Base-by-base conservation (phyloP, 306 rosid species). In the Gynostemma pentaphyllum region DNA sequence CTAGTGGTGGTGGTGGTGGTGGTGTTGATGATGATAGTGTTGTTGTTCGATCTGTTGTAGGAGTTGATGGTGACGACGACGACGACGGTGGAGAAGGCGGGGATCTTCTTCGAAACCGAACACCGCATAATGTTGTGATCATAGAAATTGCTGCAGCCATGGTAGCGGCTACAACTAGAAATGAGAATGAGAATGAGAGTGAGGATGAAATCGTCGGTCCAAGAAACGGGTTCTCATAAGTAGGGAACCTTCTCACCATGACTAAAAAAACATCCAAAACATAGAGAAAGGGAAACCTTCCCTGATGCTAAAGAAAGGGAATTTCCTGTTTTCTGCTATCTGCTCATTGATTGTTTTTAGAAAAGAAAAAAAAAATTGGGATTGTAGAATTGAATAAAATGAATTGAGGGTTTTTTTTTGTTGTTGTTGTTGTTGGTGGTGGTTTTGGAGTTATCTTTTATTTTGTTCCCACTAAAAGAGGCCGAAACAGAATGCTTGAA, bases 241-340 rank as follows among this genome's bases (percentile, higher is more conserved):
- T 12, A 24, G 85, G 81, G 52, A 80, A 40, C 56, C 57, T 83
- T 74, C 96, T 83, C 77, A 92, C 94, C 96, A 87, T 90, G 6
- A 63, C 62, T 56, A 37, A 24, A n/a, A n/a, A n/a, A 65, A 57
- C 66, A 71, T 74, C 24, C 47, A 26, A 61, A 67, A 52, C 3
- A 10, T 59, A 39, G 22, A 70, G 49, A 52, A 21, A 72, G 16
- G 1, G 0, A 45, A 41, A 32, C 74, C 44, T 42, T 60, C 66
- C 4, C 61, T 19, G 21, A 13, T 16, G 27, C 10, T n/a, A n/a
- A n/a, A n/a, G 26, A 7, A 23, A 13, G 4, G 0, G 19, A 19
- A 36, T 9, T 9, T 29, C 39, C 66, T 39, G 48, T 39, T 40
- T 9, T 24, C 27, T 2, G 8, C 27, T 0, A 10, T 12, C 16